Evolutionary conservation across 352 stramenopile species (phyloP).

Genomic region (Phytophthora ohioensis): DNA sequence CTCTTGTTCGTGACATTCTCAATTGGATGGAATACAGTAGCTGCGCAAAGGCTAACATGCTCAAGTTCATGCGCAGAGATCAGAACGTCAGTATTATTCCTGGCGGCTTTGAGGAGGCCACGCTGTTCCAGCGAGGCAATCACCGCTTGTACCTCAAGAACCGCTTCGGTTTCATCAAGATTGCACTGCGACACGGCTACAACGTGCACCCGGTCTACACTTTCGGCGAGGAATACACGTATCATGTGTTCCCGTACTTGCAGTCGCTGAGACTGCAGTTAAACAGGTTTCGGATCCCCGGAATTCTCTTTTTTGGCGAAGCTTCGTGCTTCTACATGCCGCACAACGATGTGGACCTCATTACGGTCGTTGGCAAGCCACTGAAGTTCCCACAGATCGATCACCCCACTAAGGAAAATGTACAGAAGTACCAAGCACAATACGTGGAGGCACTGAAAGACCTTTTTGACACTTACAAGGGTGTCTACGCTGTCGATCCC

Average conservation of each 20-base stretch:
- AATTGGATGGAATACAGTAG: constrained; percentile 67
- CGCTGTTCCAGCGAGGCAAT: constrained; percentile 73
- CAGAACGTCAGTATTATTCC: constrained; percentile 87
- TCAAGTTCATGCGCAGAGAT: constrained; percentile 52
- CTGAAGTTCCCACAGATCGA: constrained; percentile 88
- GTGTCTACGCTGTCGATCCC: constrained; percentile 76
- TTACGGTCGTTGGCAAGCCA: constrained; percentile 90
- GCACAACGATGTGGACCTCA: constrained; percentile 69
- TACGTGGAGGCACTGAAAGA: constrained; percentile 86
- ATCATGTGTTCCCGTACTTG: constrained; percentile 83
- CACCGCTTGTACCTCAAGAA: constrained; percentile 93
- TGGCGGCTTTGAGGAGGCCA: constrained; percentile 95
- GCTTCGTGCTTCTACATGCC: constrained; percentile 89
- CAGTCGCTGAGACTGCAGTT: constrained; percentile 77
- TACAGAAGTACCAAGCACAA: constrained; percentile 87
- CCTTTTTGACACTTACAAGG: constrained; percentile 91
- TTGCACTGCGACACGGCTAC: constrained; percentile 91
- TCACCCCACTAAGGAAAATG: constrained; percentile 88
- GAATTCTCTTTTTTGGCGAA: constrained; percentile 75
- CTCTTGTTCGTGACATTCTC: constrained; percentile 65
- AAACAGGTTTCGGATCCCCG: constrained; percentile 86
- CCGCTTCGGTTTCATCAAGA: constrained; percentile 93
- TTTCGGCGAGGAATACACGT: constrained; percentile 92
- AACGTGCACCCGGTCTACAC: constrained; percentile 90
- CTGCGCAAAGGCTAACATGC: constrained; percentile 60